These are phyloP conservation scores for Trichosanthes truncata DNA, from an alignment of 306 rosid species.

Conservation along the genomic window DNA sequence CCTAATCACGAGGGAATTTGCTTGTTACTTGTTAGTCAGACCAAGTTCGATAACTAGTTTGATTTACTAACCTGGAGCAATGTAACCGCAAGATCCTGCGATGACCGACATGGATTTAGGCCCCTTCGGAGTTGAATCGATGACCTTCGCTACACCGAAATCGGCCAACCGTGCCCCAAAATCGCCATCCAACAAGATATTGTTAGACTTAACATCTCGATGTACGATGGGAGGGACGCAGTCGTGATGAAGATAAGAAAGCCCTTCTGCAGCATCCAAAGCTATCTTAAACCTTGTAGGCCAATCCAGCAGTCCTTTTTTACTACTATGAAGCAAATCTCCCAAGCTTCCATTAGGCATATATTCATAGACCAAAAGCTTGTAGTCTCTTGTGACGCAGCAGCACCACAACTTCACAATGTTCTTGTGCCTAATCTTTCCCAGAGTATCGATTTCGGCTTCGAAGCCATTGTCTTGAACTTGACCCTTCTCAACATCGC, in stretches of 20 bases:
- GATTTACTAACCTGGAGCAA: conserved; percentile 65
- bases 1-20: not conserved
- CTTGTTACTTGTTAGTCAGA: not conserved
- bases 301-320: conserved; percentile 69
- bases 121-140: conserved; percentile 57
- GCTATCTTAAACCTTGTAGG: conserved; percentile 80
- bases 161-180: conserved; percentile 80
- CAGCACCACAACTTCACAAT: conserved; percentile 72
- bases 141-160: conserved; percentile 85
- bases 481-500: conserved; percentile 39
- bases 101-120: conserved; percentile 59
- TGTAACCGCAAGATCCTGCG: conserved; percentile 91
- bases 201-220: conserved; percentile 80
- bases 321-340: conserved; percentile 60
- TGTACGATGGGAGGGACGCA: conserved; percentile 75
- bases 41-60: not conserved
- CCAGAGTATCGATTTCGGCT: conserved; percentile 71
- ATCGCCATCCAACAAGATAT: conserved; percentile 74
- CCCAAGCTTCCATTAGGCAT: conserved; percentile 88
- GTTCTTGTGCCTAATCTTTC: conserved; percentile 80
- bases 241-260: conserved; percentile 80
- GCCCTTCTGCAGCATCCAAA: conserved; percentile 78
- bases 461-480: conserved; percentile 27
- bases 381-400: conserved; percentile 64
- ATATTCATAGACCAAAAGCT: conserved; percentile 69